Evolutionary conservation across 768 basidiomycete genomes (phyloP).

Genomic region (Russula compacta): DNA sequence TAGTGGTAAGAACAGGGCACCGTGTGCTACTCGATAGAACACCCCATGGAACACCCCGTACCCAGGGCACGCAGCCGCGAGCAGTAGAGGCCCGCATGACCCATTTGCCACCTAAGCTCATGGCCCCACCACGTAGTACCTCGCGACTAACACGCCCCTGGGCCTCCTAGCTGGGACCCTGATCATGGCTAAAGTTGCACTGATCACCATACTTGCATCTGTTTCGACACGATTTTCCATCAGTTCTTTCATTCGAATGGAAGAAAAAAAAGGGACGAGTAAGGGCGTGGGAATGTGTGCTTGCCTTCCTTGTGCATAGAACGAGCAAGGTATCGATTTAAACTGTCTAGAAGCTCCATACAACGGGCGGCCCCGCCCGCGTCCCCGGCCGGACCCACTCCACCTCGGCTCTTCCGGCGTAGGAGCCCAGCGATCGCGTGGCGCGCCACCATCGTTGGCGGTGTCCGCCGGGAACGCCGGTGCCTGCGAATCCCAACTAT

Average conservation of each 20-base stretch:
- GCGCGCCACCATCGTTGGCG: conserved; percentile 14
- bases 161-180: conserved; percentile 11
- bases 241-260: conserved; percentile 3
- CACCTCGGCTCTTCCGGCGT: conserved; percentile 34
- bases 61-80: not conserved
- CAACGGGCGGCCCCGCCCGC: conserved; percentile 39
- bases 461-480: conserved; percentile 17
- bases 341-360: conserved; percentile 58
- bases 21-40: conserved; percentile 3
- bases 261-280: not conserved
- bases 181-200: conserved; percentile 76
- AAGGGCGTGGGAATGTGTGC: conserved; percentile 45
- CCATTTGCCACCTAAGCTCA: not conserved
- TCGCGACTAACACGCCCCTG: not conserved
- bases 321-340: conserved; percentile 78
- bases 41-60: not conserved
- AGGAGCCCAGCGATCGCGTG: conserved; percentile 33
- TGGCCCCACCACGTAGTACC: not conserved
- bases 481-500: conserved; percentile 17
- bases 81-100: not conserved
- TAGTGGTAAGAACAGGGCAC: conserved; percentile 11
- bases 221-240: conserved; percentile 31
- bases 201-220: conserved; percentile 87
- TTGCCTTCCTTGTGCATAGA: conserved; percentile 90
- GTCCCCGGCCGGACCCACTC: conserved; percentile 29